phyloP scores from a whole-genome alignment of 2,329 filamentous ascomycete species.

The Pseudogymnoascus sp. region DNA sequence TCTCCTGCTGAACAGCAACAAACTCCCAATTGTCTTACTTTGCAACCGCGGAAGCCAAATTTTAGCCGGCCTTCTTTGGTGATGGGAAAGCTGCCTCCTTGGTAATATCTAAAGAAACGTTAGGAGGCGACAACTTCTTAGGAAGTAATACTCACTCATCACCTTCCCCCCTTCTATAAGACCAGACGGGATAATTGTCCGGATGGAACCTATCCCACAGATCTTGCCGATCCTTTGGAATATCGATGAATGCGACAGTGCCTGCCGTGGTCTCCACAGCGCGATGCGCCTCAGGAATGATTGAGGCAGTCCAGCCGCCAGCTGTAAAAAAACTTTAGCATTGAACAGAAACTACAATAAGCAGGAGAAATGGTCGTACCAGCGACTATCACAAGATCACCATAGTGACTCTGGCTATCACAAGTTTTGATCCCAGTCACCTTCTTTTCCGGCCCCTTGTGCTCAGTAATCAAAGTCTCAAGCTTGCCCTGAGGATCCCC shows the following conservation, averaged over 20 bases:
- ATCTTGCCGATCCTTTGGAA: constrained; percentile 26
- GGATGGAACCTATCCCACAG: constrained; percentile 31
- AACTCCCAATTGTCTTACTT: neutral
- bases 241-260: constrained; percentile 31
- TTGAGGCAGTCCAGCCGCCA: constrained; percentile 27
- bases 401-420: constrained; percentile 22
- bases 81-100: constrained; percentile 23
- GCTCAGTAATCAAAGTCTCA: constrained; percentile 8
- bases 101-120: constrained; percentile 11
- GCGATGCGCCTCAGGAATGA: constrained; percentile 20
- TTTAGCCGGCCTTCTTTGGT: constrained; percentile 23
- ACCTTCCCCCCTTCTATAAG: neutral
- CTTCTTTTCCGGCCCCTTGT: constrained; percentile 13
- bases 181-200: constrained; percentile 29
- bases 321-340: constrained; percentile 3
- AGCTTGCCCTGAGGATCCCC: constrained; percentile 21
- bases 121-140: neutral
- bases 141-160: neutral
- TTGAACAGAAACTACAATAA: neutral
- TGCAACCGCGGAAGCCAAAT: constrained; percentile 23
- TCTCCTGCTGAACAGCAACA: neutral
- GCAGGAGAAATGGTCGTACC: constrained; percentile 10
- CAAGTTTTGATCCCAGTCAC: constrained; percentile 25
- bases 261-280: constrained; percentile 33
- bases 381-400: constrained; percentile 25